phyloP scores from a whole-genome alignment of 306 rosid genomes.

The Trifolium subterraneum region DNA sequence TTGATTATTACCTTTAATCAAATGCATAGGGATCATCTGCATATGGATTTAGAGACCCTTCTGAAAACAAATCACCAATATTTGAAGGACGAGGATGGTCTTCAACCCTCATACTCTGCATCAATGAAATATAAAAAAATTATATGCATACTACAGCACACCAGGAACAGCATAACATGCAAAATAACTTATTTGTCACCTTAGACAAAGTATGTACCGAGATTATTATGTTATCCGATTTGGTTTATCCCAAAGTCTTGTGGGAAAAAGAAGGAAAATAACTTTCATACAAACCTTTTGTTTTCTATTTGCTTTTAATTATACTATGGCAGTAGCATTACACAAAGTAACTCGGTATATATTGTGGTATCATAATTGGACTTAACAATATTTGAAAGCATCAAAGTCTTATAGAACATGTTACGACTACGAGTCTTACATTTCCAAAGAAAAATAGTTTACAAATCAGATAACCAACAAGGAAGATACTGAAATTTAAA shows the following conservation, averaged over 20 bases:
- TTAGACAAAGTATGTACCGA: slow-evolving; percentile 1
- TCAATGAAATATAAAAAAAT: slow-evolving; percentile 3
- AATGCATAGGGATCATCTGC: slow-evolving; percentile 97
- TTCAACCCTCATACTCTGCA: slow-evolving; percentile 65
- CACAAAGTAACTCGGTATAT: slow-evolving; percentile 24
- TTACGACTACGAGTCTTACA: slow-evolving; percentile 12
- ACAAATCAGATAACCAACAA: slow-evolving; percentile 16
- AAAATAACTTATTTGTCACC: slow-evolving; percentile 27
- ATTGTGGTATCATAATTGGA: slow-evolving; percentile 31
- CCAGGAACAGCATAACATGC: slow-evolving; percentile 16
- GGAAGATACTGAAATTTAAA: slow-evolving; percentile 29
- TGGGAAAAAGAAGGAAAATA: background rate
- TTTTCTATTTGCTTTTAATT: background rate
- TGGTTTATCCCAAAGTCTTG: slow-evolving; percentile 28
- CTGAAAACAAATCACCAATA: slow-evolving; percentile 92
- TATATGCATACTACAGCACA: slow-evolving; percentile 7
- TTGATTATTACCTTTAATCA: slow-evolving; percentile 73
- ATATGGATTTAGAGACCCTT: slow-evolving; percentile 97
- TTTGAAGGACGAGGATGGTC: slow-evolving; percentile 68
- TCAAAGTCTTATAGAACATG: slow-evolving; percentile 29
- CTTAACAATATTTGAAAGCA: slow-evolving; percentile 36
- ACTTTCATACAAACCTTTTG: slow-evolving; percentile 3
- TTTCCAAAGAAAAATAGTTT: slow-evolving; percentile 21
- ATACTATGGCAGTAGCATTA: slow-evolving; percentile 24
- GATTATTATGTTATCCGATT: slow-evolving; percentile 9